Evolutionary conservation across 139 green algal species (phyloP), one percentile per base, ranked within the genome.

Genomic region (Chlamydomonas sp.): DNA sequence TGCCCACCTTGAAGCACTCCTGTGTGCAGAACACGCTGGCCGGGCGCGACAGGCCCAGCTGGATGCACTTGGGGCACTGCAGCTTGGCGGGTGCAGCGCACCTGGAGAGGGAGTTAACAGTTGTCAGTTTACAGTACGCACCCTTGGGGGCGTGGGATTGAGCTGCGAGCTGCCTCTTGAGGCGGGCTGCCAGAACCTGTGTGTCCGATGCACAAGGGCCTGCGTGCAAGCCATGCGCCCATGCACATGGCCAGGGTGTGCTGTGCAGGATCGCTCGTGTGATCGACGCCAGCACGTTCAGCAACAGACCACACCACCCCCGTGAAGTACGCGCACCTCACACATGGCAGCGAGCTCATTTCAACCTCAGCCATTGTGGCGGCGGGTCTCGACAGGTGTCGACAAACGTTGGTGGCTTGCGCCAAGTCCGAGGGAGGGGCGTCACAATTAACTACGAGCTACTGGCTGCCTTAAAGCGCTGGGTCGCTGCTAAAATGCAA

Each of bases 1-100:
- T 47, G 8, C 60, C 33, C 39, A 88, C 88, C 85, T 97, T 98
- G 88, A 98, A 98, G 76, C 92, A 98, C 0, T 95, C 92, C 49
- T 98, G 93, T 0, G 82, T 90, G 78, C 93, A 98, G 73, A 96
- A 98, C 3, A 85, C 79, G 37, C 86, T 84, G 24, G 70, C 37
- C 2, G 84, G 74, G 49, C 86, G 86, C 2, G 90, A 77, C 20
- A 98, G 79, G 3, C 80, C 74, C 35, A 96, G 74, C 49, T 90
- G 81, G 22, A 96, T 47, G 74, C 93, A 98, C 63, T 93, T 96
- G 13, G 93, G 93, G 59, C 93, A 97, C 70, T 95, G 90, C 70
- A 97, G 80, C 75, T 88, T 92, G 13, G 89, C 89, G 1, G 88
- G 85, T 16, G 87, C 85, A 16, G 74, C 60, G 64, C 91, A 97